These are phyloP conservation scores for Aspergillus diversus DNA, from an alignment of 495 filamentous ascomycete genomes.

Conservation along the genomic window DNA sequence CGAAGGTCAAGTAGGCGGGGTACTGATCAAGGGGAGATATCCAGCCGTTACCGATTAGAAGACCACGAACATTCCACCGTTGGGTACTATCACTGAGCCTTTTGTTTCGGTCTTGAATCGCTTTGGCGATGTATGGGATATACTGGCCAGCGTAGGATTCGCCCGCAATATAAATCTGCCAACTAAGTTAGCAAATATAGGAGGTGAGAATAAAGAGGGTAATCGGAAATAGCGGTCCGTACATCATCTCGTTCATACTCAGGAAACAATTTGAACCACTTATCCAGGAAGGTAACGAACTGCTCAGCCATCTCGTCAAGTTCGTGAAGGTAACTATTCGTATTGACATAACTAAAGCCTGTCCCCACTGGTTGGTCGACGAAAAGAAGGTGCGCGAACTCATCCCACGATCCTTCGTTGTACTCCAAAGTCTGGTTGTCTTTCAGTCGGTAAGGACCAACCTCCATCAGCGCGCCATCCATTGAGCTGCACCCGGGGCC, in stretches of 20 bases:
- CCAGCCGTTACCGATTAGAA: conserved; percentile 97
- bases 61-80: conserved; percentile 80
- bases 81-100: conserved; percentile 31
- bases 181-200: conserved; percentile 32
- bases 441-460: conserved; percentile 89
- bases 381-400: conserved; percentile 95
- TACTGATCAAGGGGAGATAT: conserved; percentile 90
- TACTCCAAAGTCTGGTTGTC: conserved; percentile 73
- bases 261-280: conserved; percentile 87
- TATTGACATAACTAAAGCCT: conserved; percentile 93
- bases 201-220: conserved; percentile 8
- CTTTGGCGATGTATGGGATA: conserved; percentile 92
- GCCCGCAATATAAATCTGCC: conserved; percentile 86
- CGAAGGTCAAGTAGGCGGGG: conserved; percentile 79
- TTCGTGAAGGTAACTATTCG: conserved; percentile 81
- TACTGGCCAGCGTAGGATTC: conserved; percentile 98
- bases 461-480: conserved; percentile 97
- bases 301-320: conserved; percentile 87
- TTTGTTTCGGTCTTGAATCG: conserved; percentile 82
- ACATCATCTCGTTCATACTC: conserved; percentile 95
- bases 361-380: conserved; percentile 97
- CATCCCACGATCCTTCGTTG: conserved; percentile 93
- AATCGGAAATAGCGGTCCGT: conserved; percentile 37
- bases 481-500: conserved; percentile 96
- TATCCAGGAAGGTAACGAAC: conserved; percentile 85